Percentiles rank a stretch among this genome's conserved stretches.
phyloP scores from a whole-genome alignment of 2,329 filamentous ascomycete genomes.

The Acrodontium crateriforme region DNA sequence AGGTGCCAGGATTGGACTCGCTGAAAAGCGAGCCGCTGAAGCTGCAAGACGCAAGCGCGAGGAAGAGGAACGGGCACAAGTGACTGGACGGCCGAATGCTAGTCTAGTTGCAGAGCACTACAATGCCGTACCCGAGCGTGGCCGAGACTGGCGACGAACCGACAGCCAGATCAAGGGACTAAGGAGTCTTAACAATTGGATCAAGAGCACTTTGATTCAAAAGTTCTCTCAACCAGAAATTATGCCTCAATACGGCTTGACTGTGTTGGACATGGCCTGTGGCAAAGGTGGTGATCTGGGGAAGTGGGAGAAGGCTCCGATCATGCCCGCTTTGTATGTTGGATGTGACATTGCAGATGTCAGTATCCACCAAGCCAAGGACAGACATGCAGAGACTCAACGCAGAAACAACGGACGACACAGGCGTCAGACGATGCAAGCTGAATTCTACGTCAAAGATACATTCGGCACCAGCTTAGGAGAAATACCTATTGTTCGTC shows the following conservation, averaged over 20 bases:
- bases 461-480: slow-evolving; percentile 78
- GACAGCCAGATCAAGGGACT: slow-evolving; percentile 92
- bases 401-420: slow-evolving; percentile 35
- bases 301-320: slow-evolving; percentile 93
- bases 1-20: slow-evolving; percentile 46
- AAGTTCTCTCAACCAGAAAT: slow-evolving; percentile 57
- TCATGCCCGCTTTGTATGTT: slow-evolving; percentile 82
- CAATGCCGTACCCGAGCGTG: slow-evolving; percentile 86
- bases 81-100: slow-evolving; percentile 7
- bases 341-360: slow-evolving; percentile 87
- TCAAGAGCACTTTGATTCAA: slow-evolving; percentile 94
- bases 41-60: slow-evolving; percentile 21
- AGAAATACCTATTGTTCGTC: slow-evolving; percentile 64
- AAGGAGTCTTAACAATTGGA: slow-evolving; percentile 94
- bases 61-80: slow-evolving; percentile 26
- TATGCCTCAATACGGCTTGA: slow-evolving; percentile 43
- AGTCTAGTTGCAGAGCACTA: slow-evolving; percentile 90
- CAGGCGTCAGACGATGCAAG: slow-evolving; percentile 40
- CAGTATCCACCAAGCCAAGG: slow-evolving; percentile 78
- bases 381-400: slow-evolving; percentile 66
- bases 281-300: slow-evolving; percentile 91
- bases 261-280: slow-evolving; percentile 88
- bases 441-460: slow-evolving; percentile 79
- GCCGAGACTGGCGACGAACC: slow-evolving; percentile 85
- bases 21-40: slow-evolving; percentile 54